phyloP scores from a whole-genome alignment of 192 early-diverging fungal genomes.

The Rhizophagus sp. region DNA sequence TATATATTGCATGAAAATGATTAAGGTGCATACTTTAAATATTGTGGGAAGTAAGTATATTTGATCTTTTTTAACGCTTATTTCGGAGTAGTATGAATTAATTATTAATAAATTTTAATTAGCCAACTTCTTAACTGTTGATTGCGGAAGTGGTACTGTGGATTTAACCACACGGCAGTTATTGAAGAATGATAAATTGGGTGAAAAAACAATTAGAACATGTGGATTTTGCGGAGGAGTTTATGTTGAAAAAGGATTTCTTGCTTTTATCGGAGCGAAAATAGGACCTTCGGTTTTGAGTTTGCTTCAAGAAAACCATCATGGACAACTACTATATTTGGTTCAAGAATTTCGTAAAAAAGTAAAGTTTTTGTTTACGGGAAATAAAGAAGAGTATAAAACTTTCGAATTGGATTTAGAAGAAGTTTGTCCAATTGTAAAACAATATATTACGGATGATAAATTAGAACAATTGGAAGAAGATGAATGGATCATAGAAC shows the following conservation, averaged over 20 bases:
- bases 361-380: conserved; percentile 11
- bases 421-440: background rate
- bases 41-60: background rate
- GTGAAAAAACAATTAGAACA: background rate
- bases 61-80: background rate
- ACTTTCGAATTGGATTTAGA: conserved; percentile 5
- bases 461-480: background rate
- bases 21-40: background rate
- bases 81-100: background rate
- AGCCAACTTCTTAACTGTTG: conserved; percentile 26
- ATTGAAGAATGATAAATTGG: background rate
- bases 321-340: conserved; percentile 19
- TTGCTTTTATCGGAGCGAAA: background rate
- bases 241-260: conserved; percentile 22
- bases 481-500: conserved; percentile 12
- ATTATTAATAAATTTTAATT: background rate
- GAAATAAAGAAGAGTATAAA: background rate
- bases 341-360: conserved; percentile 14
- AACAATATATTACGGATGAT: background rate
- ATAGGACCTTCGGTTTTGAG: background rate
- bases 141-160: conserved; percentile 34
- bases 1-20: background rate
- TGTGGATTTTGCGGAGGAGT: conserved; percentile 13
- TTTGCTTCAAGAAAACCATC: background rate
- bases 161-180: conserved; percentile 34